phyloP scores from a whole-genome alignment of 495 filamentous ascomycete genomes.

The Thermothielavioides terrestris region DNA sequence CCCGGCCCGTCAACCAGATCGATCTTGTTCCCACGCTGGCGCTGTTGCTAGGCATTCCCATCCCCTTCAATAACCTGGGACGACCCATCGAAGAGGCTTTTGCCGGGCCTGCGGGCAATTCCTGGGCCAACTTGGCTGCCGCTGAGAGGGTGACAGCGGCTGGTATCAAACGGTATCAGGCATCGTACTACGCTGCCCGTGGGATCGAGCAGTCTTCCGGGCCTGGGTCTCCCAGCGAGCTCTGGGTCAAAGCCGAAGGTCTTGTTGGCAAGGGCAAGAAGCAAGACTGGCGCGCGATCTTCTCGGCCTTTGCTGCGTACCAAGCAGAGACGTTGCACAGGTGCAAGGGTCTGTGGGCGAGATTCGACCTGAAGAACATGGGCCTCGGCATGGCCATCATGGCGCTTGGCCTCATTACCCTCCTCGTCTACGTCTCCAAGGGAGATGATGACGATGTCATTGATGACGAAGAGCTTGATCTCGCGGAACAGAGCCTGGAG shows the following conservation, averaged over 20 bases:
- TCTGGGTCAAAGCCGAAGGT: constrained; percentile 47
- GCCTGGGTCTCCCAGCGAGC: constrained; percentile 44
- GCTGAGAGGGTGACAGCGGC: constrained; percentile 72
- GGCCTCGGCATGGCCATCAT: constrained; percentile 64
- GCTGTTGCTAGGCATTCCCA: constrained; percentile 78
- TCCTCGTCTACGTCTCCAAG: constrained; percentile 61
- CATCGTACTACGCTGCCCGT: constrained; percentile 46
- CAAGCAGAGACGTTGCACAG: constrained; percentile 67
- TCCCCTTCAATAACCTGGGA: constrained; percentile 97
- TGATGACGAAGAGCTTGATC: constrained; percentile 37
- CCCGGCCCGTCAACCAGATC: constrained; percentile 83
- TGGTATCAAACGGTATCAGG: constrained; percentile 84
- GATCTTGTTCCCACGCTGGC: constrained; percentile 90
- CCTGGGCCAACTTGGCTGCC: constrained; percentile 64
- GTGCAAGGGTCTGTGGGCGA: constrained; percentile 83
- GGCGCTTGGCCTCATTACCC: constrained; percentile 51
- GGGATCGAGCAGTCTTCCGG: constrained; percentile 52
- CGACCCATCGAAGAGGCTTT: constrained; percentile 92
- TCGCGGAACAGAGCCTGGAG: constrained; percentile 37
- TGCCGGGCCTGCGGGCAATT: constrained; percentile 53
- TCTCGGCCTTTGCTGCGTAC: constrained; percentile 59
- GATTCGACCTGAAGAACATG: constrained; percentile 84
- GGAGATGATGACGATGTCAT: constrained; percentile 36
- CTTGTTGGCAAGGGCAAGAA: constrained; percentile 18
- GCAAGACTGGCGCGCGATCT: constrained; percentile 34